phyloP scores from a whole-genome alignment of 106 monocot species.

The Dendrobium chrysotoxum region DNA sequence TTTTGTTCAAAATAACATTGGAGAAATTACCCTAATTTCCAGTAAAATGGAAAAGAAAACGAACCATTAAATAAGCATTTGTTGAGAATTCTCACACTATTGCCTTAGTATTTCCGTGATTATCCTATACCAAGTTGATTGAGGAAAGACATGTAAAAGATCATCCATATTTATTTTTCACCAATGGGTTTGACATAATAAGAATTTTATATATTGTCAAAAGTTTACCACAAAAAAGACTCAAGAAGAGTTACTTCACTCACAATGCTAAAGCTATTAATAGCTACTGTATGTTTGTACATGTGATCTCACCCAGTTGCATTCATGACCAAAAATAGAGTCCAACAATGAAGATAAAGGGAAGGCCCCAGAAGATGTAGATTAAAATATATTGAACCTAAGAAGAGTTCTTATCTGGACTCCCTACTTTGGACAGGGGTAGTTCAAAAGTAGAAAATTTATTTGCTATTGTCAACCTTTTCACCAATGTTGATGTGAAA shows the following conservation, averaged over 20 bases:
- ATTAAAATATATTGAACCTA: no score
- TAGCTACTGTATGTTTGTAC: background rate
- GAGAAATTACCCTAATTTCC: background rate
- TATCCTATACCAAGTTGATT: background rate
- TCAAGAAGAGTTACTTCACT: background rate
- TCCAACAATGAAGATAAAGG: background rate
- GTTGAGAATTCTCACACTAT: background rate
- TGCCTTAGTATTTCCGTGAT: background rate
- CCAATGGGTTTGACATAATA: background rate
- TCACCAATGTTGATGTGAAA: background rate
- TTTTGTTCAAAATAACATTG: no score
- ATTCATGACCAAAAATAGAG: background rate
- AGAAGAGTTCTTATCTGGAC: no score
- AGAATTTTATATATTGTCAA: background rate
- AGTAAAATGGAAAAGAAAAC: background rate
- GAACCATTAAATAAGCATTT: background rate
- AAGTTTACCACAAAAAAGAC: background rate
- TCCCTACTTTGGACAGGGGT: no score
- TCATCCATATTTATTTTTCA: background rate
- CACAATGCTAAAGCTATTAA: background rate
- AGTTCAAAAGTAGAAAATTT: background rate
- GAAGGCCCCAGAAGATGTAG: background rate
- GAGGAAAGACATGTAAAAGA: background rate
- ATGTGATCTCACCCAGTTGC: background rate
- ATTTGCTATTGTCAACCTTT: background rate